phyloP scores from a whole-genome alignment of 257 asterid species.

The Datura wrightii region DNA sequence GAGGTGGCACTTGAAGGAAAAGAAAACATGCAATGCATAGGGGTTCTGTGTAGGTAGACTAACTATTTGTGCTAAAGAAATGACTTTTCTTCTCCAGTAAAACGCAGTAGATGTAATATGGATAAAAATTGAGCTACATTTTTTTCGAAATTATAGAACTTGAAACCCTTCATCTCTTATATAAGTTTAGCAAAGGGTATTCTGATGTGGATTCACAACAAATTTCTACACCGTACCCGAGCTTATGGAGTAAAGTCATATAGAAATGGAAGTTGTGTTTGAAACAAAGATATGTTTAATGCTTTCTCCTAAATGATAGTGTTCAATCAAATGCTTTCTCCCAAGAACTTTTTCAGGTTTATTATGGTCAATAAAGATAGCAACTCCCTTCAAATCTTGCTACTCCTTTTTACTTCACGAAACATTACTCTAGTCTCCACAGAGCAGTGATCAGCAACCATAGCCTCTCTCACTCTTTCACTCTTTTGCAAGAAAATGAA shows the following conservation, averaged over 20 bases:
- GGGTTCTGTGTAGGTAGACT: neutral
- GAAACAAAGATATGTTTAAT: too few species aligned
- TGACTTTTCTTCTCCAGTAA: neutral
- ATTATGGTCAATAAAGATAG: too few species aligned
- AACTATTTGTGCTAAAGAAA: neutral
- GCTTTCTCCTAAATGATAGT: too few species aligned
- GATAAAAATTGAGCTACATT: neutral
- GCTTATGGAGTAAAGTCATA: neutral
- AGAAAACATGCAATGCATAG: neutral
- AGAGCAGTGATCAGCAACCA: too few species aligned
- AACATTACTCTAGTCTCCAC: too few species aligned
- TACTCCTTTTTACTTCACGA: too few species aligned
- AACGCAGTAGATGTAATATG: neutral
- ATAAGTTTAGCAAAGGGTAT: neutral
- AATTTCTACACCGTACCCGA: neutral
- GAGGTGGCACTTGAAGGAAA: too few species aligned
- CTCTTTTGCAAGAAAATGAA: too few species aligned
- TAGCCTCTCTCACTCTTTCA: too few species aligned
- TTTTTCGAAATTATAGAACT: neutral
- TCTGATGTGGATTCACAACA: neutral
- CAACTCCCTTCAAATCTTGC: too few species aligned
- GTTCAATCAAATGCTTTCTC: too few species aligned
- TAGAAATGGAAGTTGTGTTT: neutral
- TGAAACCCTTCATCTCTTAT: neutral
- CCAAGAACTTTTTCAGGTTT: too few species aligned